These are phyloP conservation scores for Penstemon davidsonii DNA, from an alignment of 257 asterid genomes.

Conservation along the genomic window DNA sequence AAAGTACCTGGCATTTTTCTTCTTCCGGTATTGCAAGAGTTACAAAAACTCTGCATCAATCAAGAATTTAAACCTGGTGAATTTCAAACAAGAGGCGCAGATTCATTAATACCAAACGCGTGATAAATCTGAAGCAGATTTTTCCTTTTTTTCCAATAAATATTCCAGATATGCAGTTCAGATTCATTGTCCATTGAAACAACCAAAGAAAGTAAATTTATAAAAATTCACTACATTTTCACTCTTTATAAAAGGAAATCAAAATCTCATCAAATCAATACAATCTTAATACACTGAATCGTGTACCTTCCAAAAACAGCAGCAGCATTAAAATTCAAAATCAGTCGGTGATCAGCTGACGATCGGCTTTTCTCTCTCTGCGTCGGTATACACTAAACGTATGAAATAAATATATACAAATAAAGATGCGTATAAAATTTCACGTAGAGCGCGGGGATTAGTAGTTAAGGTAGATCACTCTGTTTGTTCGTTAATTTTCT, in stretches of 20 bases:
- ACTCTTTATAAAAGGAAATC: slow-evolving; percentile 24
- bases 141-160: slow-evolving; percentile 15
- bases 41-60: slow-evolving; percentile 43
- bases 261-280: not conserved
- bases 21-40: slow-evolving; percentile 30
- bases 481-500: slow-evolving; percentile 28
- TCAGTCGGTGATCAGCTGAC: slow-evolving; percentile 33
- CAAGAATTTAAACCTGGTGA: slow-evolving; percentile 25
- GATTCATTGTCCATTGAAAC: slow-evolving; percentile 31
- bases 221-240: slow-evolving; percentile 31
- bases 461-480: slow-evolving; percentile 40
- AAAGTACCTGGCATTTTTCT: slow-evolving; percentile 69
- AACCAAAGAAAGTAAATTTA: slow-evolving; percentile 22
- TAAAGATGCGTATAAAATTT: not conserved
- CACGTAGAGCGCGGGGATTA: slow-evolving; percentile 24
- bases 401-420: not conserved
- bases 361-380: slow-evolving; percentile 27
- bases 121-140: slow-evolving; percentile 2
- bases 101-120: slow-evolving; percentile 26
- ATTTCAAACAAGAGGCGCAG: slow-evolving; percentile 18
- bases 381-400: not conserved
- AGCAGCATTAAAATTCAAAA: slow-evolving; percentile 26
- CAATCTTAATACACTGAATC: not conserved
- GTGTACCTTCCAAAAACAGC: slow-evolving; percentile 30
- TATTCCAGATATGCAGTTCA: slow-evolving; percentile 34